Evolutionary conservation across 164 flowering plant genomes (phyloP), one percentile per base, ranked within the genome.

Genomic region (Liquidambar formosana): DNA sequence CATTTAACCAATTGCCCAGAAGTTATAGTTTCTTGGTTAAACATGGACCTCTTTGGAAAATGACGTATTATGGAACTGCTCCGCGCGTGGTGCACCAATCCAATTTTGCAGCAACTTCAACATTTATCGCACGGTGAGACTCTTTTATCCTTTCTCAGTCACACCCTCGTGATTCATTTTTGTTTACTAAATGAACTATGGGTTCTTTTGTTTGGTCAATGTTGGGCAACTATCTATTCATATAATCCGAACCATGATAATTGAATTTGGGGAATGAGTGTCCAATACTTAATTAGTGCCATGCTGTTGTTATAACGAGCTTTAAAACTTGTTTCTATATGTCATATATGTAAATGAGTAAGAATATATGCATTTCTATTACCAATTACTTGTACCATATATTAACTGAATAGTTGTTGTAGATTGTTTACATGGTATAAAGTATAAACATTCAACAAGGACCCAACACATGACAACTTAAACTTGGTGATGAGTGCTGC

Each of bases 11-110:
- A 72, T 71, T 95, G 77, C 99, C 99, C 4, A 85, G 88, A 79
- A 95, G 97, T 81, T 95, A 95, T 73, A 93, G 84, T 73, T 95
- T 95, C 77, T 83, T 95, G 82, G 98, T 95, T 59, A 95, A 95
- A 74, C 96, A 93, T 73, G 98, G 94, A 8, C 51, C 97, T 9
- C 75, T 95, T 16, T 95, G 99, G 99, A 95, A 80, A 75, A 80
- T 95, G 92, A 86, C 98, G 2, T 95, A 91, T 68, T 93, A 95
- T 71, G 99, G 84, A 68, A 74, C 85, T 62, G 87, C 93, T 59
- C 99, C 98, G 0, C 89, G 94, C 1, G 69, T 93, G 53, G 75
- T 95, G 63, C 99, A 95, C 81, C 93, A 90, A 71, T 83, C 98
- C 28, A 89, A 95, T 78, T 93, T 95, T 75, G 97, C 95, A 25